These are phyloP conservation scores for Gymnopilus junonius DNA, from an alignment of 768 basidiomycete species.

Conservation along the genomic window DNA sequence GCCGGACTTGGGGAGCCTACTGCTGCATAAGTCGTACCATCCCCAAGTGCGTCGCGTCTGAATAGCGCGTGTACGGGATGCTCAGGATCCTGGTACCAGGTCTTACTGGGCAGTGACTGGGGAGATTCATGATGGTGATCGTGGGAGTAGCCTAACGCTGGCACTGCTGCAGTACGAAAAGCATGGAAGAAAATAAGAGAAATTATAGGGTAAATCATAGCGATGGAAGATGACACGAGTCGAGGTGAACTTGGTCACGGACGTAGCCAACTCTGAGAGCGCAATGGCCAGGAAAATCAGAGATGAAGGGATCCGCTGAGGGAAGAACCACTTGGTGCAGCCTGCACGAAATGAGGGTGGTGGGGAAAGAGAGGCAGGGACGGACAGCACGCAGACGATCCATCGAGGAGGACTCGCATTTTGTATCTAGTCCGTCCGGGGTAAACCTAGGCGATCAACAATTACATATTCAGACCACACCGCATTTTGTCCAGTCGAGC, in stretches of 20 bases:
- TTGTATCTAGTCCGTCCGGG: conserved; percentile 21
- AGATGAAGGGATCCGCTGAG: neutral
- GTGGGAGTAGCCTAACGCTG: conserved; percentile 15
- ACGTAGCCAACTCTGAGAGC: neutral
- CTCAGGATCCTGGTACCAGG: conserved; percentile 66
- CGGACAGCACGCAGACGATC: conserved; percentile 20
- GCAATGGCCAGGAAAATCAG: conserved; percentile 1
- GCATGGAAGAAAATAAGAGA: conserved; percentile 30
- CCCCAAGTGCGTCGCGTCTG: conserved; percentile 49
- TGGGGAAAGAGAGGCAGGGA: conserved; percentile 6
- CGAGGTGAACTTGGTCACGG: neutral
- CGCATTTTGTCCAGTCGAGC: neutral
- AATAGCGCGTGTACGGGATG: conserved; percentile 70
- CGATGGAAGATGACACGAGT: conserved; percentile 5
- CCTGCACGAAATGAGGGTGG: conserved; percentile 12
- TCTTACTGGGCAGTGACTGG: conserved; percentile 33
- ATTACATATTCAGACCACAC: conserved; percentile 2
- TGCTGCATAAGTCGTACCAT: conserved; percentile 53
- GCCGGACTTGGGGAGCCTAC: conserved; percentile 63
- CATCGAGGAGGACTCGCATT: conserved; percentile 12
- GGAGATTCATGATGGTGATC: conserved; percentile 31
- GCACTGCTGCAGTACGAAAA: conserved; percentile 25
- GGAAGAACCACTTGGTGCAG: conserved; percentile 9
- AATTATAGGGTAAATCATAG: conserved; percentile 28
- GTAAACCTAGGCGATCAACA: conserved; percentile 11